Evolutionary conservation across 2,329 filamentous ascomycete genomes (phyloP).

Genomic region (Aspergillus sp.): DNA sequence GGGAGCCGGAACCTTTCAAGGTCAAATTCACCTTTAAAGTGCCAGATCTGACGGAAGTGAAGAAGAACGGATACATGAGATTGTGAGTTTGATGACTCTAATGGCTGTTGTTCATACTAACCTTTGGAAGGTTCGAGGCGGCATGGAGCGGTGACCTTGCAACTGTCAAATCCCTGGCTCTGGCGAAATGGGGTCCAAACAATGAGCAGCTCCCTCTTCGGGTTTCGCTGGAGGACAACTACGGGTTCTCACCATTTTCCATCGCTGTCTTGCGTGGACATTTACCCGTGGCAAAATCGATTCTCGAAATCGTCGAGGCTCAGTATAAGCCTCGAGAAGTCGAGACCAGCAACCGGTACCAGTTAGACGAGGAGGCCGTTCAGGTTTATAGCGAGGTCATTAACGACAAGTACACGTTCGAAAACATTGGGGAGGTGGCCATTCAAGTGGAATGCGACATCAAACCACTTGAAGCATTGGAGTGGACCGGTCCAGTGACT

Average conservation of each 20-base stretch:
- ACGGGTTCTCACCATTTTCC: constrained; percentile 52
- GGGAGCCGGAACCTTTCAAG: constrained; percentile 35
- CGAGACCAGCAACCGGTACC: constrained; percentile 32
- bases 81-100: constrained; percentile 45
- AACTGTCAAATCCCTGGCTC: constrained; percentile 40
- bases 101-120: constrained; percentile 39
- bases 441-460: constrained; percentile 58
- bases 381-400: constrained; percentile 44
- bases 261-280: constrained; percentile 61
- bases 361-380: constrained; percentile 23
- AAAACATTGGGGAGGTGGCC: constrained; percentile 61
- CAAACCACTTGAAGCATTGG: constrained; percentile 47
- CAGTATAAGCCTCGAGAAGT: constrained; percentile 56
- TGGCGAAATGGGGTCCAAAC: constrained; percentile 31
- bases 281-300: constrained; percentile 50
- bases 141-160: constrained; percentile 61
- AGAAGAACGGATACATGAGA: constrained; percentile 51
- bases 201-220: constrained; percentile 52
- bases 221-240: constrained; percentile 49
- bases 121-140: constrained; percentile 49
- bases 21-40: constrained; percentile 44
- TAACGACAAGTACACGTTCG: constrained; percentile 62
- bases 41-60: constrained; percentile 43
- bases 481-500: constrained; percentile 26
- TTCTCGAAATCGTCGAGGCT: constrained; percentile 60